Evolutionary conservation across 2,329 filamentous ascomycete species (phyloP).

Genomic region (Neofusicoccum sp.): DNA sequence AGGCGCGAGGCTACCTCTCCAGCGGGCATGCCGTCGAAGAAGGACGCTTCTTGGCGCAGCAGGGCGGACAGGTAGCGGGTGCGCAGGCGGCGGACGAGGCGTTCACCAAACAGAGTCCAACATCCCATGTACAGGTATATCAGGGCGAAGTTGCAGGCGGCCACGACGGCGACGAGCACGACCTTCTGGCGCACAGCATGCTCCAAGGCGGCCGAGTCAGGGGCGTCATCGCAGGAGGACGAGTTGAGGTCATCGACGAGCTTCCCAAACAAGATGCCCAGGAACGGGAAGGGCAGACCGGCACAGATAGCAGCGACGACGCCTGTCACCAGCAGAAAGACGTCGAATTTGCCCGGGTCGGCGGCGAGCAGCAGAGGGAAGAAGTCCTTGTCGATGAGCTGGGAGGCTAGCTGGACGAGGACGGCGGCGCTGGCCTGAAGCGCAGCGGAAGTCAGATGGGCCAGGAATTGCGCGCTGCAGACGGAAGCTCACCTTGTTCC

Average conservation of each 20-base stretch:
- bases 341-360: not conserved
- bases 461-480: no score
- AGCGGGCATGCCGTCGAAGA: slow-evolving; percentile 2
- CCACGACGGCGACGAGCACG: not conserved
- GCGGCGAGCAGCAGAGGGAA: slow-evolving; percentile 15
- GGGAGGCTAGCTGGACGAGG: not conserved
- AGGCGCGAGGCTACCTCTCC: slow-evolving; percentile 7
- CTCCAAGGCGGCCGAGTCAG: not conserved
- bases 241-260: slow-evolving; percentile 17
- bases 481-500: no score
- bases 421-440: not conserved
- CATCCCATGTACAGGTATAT: slow-evolving; percentile 14
- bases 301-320: slow-evolving; percentile 6
- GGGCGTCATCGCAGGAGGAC: slow-evolving; percentile 11
- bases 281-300: slow-evolving; percentile 16
- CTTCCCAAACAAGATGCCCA: slow-evolving; percentile 16
- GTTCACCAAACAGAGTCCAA: slow-evolving; percentile 17
- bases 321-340: not conserved
- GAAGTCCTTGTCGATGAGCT: slow-evolving; percentile 12
- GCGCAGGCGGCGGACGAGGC: slow-evolving; percentile 5
- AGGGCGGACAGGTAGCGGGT: not conserved
- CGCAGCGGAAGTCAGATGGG: not conserved
- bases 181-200: slow-evolving; percentile 10
- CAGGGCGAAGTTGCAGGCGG: slow-evolving; percentile 5
- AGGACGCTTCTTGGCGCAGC: slow-evolving; percentile 7